Percentiles rank a stretch among this genome's conserved stretches.
Evolutionary conservation across 1,284 basidiomycete genomes (phyloP).

Genomic region (Neolentinus lepideus): DNA sequence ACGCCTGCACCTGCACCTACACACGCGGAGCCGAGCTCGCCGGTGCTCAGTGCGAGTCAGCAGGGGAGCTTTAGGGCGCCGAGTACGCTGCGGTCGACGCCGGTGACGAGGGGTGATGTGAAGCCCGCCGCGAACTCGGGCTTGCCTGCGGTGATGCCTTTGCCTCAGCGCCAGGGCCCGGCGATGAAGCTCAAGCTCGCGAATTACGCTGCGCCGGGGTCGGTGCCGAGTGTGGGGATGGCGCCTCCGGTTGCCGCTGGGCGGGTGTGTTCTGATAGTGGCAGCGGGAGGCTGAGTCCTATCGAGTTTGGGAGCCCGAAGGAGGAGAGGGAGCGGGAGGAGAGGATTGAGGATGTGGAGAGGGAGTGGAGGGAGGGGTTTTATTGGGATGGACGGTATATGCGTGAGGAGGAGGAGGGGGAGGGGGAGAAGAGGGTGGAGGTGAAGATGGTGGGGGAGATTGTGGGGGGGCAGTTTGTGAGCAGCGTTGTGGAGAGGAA

Average conservation of each 20-base stretch:
- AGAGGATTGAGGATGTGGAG: conserved; percentile 9
- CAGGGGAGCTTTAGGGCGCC: conserved; percentile 30
- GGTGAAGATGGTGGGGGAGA: conserved; percentile 1
- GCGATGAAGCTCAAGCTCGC: not conserved
- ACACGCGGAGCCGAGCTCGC: conserved; percentile 8
- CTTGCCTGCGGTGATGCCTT: conserved; percentile 8
- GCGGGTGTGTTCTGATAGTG: not conserved
- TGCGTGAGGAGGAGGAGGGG: conserved; percentile 10
- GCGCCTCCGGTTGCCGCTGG: not conserved
- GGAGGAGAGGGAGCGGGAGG: conserved; percentile 11
- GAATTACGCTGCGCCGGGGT: conserved; percentile 7
- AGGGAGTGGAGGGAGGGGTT: conserved; percentile 5
- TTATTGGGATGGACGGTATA: not conserved
- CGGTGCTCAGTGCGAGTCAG: conserved; percentile 16
- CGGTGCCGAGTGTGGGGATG: not conserved
- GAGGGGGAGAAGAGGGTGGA: conserved; percentile 1
- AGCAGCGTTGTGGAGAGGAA: not conserved
- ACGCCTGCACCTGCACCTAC: conserved; percentile 9
- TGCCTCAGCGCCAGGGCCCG: no score
- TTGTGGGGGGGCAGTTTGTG: conserved; percentile 1
- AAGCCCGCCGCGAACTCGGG: conserved; percentile 5
- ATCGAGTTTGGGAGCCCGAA: not conserved
- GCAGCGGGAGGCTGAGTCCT: not conserved
- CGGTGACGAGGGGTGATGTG: no score
- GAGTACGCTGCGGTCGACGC: conserved; percentile 12